Evolutionary conservation across 441 rosid species (phyloP), one percentile per base, ranked within the genome.

Genomic region (Manihot esculenta): DNA sequence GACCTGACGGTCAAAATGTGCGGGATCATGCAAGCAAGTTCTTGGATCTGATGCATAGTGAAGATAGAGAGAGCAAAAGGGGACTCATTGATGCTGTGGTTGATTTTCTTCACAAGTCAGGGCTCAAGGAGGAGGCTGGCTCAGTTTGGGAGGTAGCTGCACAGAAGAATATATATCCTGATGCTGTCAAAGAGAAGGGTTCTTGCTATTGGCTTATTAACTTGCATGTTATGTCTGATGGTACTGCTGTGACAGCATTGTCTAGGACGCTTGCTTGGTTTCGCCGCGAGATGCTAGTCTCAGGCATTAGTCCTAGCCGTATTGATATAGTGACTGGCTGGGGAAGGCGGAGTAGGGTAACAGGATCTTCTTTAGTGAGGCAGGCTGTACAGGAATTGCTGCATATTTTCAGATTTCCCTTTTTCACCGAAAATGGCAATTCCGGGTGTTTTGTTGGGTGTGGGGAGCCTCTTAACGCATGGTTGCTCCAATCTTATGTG

Each of bases 271-370:
- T 91, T 17, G 90, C 98, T 70, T 89, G 97, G 96, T 88, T 93
- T 75, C 92, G 92, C 26, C 87, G 68, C 45, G 81, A 87, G 83
- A 83, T 88, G 90, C 79, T 93, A 45, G 69, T 66, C 20, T 87
- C 92, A 0, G 97, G 96, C 26, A 60, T 87, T 69, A 74, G 84
- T 59, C 98, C 97, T 4, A 77, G 82, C 65, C 81, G 97, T 64
- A 91, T 91, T 26, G 98, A 91, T 82, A 94, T 93, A 79, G 91
- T 93, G 64, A 93, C 97, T 26, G 98, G 97, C 35, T 94, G 97
- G 97, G 95, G 98, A 13, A 79, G 95, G 53, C 88, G 92, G 45
- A 94, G 98, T 81, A 84, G 89, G 82, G 97, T 89, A 69, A 94
- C 93, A 0, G 95, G 98, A 53, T 67, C 93, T 57, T 89, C 98